Percentiles rank a stretch among this genome's conserved stretches.
phyloP scores from a whole-genome alignment of 768 basidiomycete genomes.

The Megacollybia marginata region DNA sequence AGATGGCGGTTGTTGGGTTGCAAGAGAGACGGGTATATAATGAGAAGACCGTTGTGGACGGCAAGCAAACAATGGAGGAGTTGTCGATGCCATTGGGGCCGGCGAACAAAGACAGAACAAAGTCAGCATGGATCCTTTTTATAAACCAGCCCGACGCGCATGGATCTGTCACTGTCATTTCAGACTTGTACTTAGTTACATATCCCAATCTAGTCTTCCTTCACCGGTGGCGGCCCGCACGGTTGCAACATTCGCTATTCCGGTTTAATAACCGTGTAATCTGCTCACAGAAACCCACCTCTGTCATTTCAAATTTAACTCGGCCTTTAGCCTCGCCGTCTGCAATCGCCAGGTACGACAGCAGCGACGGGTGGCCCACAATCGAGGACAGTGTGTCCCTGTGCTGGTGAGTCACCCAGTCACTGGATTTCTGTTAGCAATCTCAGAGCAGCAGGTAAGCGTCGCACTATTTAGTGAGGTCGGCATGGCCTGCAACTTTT shows the following conservation, averaged over 20 bases:
- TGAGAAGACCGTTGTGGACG: no score
- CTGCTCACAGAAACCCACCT: constrained; percentile 45
- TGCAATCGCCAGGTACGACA: constrained; percentile 85
- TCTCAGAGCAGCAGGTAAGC: background rate
- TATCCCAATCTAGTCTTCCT: constrained; percentile 62
- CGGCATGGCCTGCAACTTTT: constrained; percentile 72
- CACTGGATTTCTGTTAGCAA: constrained; percentile 41
- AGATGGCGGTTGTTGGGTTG: no score
- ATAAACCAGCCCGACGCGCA: no score
- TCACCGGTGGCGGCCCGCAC: constrained; percentile 85
- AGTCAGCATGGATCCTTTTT: no score
- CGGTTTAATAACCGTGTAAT: background rate
- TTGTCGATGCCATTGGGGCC: no score
- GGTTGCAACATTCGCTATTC: constrained; percentile 87
- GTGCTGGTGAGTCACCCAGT: constrained; percentile 97
- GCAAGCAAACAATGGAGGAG: no score
- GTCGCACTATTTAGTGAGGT: constrained; percentile 90
- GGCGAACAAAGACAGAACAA: no score
- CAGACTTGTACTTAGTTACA: no score
- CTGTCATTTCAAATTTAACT: constrained; percentile 89
- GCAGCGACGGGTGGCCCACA: constrained; percentile 80
- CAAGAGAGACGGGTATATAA: no score
- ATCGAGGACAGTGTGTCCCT: constrained; percentile 92
- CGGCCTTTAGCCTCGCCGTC: constrained; percentile 92
- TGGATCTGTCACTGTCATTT: no score